Base-by-base conservation (phyloP, 345 rosid species). In the Corchorus olitorius region DNA sequence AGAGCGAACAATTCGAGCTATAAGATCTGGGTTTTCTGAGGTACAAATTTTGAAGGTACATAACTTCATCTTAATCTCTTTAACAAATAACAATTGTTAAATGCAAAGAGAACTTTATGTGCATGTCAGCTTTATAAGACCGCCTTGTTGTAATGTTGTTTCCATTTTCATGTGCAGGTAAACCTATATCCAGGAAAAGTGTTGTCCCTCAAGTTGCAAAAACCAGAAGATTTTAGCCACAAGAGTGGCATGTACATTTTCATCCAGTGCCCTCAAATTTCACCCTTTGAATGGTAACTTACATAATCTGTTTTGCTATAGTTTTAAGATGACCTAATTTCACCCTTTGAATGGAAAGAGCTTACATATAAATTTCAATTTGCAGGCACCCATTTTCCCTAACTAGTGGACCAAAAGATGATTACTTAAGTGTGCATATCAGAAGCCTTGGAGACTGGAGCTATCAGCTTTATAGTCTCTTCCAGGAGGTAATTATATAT, bases 311-410 rank as follows among this genome's bases (percentile, higher is more conserved):
- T 27, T 27, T 10, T 59, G 20, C 22, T 20, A 19, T 20, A 59
- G 7, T 27, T 0, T 20, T n/a, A 20, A 11, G 35, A n/a, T 27
- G 43, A 70, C 27, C 10, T 54, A 55, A 39, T 48, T 53, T 12
- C 17, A 4, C n/a, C 43, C 19, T n/a, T 14, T 16, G 1, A 13
- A 2, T 62, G 64, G 64, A 7, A 22, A 60, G 22, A 12, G 39
- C 64, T 60, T 8, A 13, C 15, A 22, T 22, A 58, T n/a, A n/a
- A n/a, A n/a, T 9, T 20, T 58, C 62, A 58, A 10, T 5, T 60
- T 4, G 12, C 88, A 89, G 93, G 93, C 93, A 89, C 78, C 93
- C 93, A 55, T 87, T 89, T 83, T 89, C 91, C 20, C 56, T 89
- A 43, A 86, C 91, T 69, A 86, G 87, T 19, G 88, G 86, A 43